Base-by-base conservation (phyloP, 345 rosid genomes). In the Syzygium aromaticum region DNA sequence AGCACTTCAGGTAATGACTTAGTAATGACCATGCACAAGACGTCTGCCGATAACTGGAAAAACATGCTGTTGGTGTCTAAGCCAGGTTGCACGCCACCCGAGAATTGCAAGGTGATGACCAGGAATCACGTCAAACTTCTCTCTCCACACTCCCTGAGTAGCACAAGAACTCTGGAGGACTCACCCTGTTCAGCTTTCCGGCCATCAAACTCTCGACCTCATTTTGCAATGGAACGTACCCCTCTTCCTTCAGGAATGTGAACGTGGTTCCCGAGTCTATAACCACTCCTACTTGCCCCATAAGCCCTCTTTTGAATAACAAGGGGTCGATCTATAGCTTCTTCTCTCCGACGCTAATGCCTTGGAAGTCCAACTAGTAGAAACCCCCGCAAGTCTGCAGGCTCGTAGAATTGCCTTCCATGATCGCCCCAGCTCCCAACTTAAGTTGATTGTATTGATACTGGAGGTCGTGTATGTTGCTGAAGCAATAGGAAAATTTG, bases 81-180 rank as follows among this genome's bases (percentile, higher is more conserved):
- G 46, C 77, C 93, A 61, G 91, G 73, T 30, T 93, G 92, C 8
- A 91, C 90, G 4, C 91, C 94, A 8, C 84, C 89, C 0, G 88
- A 89, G 33, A 94, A 91, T 78, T 94, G 93, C 64, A 93, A 90
- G 17, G 92, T 89, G 7, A 93, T 91, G 0, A 53, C 85, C 2
- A 94, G 94, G 67, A 94, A 93, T 85, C 93, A 92, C 1, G 78
- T 13, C 7, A 92, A 89, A 27, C 38, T 33, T 93, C 94, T n/a
- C 54, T 80, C 5, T 84, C 87, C 33, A 87, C 77, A 7, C 5
- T 63, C 25, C 95, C 94, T 27, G 2, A 64, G 84, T 94, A 94
- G 89, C 94, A 93, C 84, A 93, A 52, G n/a, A 52, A 13, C 52
- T 51, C 86, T 11, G 89, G 56, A 2, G 27, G 27, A 30, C 52